Conservation (phyloP, 1,139 yeast species). For the Diutina siamensis region DNA sequence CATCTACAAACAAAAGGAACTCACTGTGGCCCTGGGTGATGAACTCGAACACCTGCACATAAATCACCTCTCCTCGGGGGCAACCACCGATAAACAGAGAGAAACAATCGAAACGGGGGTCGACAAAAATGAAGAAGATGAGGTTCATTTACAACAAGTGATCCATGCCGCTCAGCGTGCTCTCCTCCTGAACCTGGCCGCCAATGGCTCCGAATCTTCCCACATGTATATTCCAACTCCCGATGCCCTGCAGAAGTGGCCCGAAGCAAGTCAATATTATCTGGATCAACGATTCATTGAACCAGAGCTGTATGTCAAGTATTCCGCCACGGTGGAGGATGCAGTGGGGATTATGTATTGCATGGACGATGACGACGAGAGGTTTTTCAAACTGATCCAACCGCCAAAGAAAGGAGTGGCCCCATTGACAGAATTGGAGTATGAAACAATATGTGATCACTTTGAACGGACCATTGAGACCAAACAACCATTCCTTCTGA, state of each 20-base stretch:
- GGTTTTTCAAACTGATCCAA: slow-evolving; percentile 35
- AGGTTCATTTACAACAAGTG: slow-evolving; percentile 89
- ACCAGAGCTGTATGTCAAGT: slow-evolving; percentile 75
- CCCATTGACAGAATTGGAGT: slow-evolving; percentile 54
- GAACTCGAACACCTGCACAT: slow-evolving; percentile 37
- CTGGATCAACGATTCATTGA: slow-evolving; percentile 47
- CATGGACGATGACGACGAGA: slow-evolving; percentile 85
- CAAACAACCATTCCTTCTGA: slow-evolving; percentile 77
- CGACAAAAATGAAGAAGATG: slow-evolving; percentile 95
- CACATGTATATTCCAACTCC: slow-evolving; percentile 88
- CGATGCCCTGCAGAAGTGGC: slow-evolving; percentile 80
- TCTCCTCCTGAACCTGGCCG: slow-evolving; percentile 19
- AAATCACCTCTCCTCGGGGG: slow-evolving; percentile 29
- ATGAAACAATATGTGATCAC: slow-evolving; percentile 66
- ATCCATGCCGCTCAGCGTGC: slow-evolving; percentile 67
- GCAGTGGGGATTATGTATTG: slow-evolving; percentile 77
- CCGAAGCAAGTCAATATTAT: slow-evolving; percentile 64
- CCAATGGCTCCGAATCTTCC: slow-evolving; percentile 15
- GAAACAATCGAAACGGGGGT: slow-evolving; percentile 95
- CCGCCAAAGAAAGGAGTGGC: not conserved
- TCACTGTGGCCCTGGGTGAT: slow-evolving; percentile 43
- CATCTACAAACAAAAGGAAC: slow-evolving; percentile 63
- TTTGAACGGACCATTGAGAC: slow-evolving; percentile 67
- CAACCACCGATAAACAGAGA: slow-evolving; percentile 56
- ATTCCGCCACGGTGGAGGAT: slow-evolving; percentile 92